Percentiles rank a stretch among this genome's conserved stretches.
Evolutionary conservation across 805 yeast species (phyloP).

Genomic region (Candida vaughaniae): DNA sequence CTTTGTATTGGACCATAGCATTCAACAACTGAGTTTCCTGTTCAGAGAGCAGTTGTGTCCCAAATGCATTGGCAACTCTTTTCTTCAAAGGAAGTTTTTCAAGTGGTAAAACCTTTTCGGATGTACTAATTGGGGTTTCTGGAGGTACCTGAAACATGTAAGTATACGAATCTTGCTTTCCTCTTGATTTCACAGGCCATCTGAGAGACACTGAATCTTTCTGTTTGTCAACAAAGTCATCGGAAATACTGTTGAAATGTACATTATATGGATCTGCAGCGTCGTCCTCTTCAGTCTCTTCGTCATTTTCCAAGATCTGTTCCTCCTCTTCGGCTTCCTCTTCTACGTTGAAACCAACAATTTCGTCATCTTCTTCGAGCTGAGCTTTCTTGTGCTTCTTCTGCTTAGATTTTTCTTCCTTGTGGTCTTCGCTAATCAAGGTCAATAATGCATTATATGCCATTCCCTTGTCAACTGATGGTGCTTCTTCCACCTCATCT

Average conservation of each 20-base stretch:
- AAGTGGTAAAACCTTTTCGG: constrained; percentile 3
- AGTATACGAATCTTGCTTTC: constrained; percentile 24
- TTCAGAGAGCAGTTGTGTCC: constrained; percentile 13
- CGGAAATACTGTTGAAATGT: constrained; percentile 64
- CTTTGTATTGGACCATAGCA: constrained; percentile 72
- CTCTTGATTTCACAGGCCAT: constrained; percentile 27
- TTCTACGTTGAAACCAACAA: constrained; percentile 32
- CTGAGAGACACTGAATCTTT: constrained; percentile 19
- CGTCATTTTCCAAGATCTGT: constrained; percentile 23
- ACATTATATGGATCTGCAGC: constrained; percentile 68
- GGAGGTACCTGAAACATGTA: constrained; percentile 36
- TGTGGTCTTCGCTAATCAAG: constrained; percentile 49
- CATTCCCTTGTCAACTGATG: constrained; percentile 30
- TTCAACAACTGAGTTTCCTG: constrained; percentile 42
- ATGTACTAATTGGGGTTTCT: constrained; percentile 17
- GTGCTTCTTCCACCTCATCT: constrained; percentile 14
- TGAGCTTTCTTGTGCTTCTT: constrained; percentile 6
- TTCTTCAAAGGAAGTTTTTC: constrained; percentile 28
- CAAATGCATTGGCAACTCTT: constrained; percentile 18
- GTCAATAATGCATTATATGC: constrained; percentile 71
- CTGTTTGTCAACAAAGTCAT: constrained; percentile 30
- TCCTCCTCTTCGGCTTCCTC: constrained; percentile 21
- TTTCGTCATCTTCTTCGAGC: constrained; percentile 28
- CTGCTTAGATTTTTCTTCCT: constrained; percentile 13
- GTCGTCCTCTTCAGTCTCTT: constrained; percentile 33